phyloP scores from a whole-genome alignment of 2,329 filamentous ascomycete species.

The Pyrenophora seminiperda region DNA sequence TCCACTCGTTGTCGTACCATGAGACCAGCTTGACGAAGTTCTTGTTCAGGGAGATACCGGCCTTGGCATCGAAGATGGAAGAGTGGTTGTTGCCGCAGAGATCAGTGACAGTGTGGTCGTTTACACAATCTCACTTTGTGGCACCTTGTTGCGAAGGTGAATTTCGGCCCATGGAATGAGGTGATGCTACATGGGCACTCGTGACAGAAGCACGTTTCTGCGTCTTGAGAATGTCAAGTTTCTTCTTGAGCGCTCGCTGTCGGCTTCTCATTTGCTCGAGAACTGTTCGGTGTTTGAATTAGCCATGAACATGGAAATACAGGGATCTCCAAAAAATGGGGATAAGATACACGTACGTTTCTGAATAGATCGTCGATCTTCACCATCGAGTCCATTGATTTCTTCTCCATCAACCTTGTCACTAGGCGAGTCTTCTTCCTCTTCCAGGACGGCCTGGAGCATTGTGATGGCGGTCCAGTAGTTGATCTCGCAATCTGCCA shows the following conservation, averaged over 20 bases:
- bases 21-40: slow-evolving; percentile 99
- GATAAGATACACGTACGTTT: slow-evolving; percentile 65
- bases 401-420: slow-evolving; percentile 55
- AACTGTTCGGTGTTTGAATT: slow-evolving; percentile 44
- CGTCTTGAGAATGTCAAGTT: slow-evolving; percentile 50
- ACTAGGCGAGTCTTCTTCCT: slow-evolving; percentile 66
- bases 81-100: slow-evolving; percentile 90
- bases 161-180: slow-evolving; percentile 36
- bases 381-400: slow-evolving; percentile 64
- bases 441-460: slow-evolving; percentile 91
- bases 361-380: slow-evolving; percentile 74
- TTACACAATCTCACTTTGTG: slow-evolving; percentile 3
- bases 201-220: slow-evolving; percentile 46
- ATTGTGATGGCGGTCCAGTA: slow-evolving; percentile 93
- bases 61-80: slow-evolving; percentile 99
- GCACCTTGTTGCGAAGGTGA: slow-evolving; percentile 39
- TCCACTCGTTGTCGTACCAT: slow-evolving; percentile 99
- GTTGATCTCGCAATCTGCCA: slow-evolving; percentile 85
- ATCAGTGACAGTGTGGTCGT: slow-evolving; percentile 93
- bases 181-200: slow-evolving; percentile 32
- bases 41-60: slow-evolving; percentile 96
- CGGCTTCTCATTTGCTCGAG: slow-evolving; percentile 53
- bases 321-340: too few relatives aligned
- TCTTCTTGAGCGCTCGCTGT: slow-evolving; percentile 52
- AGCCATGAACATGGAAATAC: neutral